Conservation (phyloP, 768 basidiomycete species). For the Trametes sanguinea region DNA sequence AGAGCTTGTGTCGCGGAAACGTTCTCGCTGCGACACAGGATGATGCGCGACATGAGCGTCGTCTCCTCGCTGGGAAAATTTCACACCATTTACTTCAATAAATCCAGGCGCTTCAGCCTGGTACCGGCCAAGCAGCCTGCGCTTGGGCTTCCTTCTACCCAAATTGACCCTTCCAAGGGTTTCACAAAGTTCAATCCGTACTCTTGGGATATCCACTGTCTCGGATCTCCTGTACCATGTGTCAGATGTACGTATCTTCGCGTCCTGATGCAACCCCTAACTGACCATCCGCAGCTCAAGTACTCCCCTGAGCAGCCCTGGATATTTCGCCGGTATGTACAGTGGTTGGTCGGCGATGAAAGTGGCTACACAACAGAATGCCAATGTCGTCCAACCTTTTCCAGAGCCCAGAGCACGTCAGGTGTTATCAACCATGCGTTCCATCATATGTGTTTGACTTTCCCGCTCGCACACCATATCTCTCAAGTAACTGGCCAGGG, state of each 20-base stretch:
- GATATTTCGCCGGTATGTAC: background rate
- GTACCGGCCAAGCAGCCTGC: background rate
- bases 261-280: background rate
- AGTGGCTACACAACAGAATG: background rate
- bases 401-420: too few species aligned
- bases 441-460: too few species aligned
- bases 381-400: background rate
- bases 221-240: background rate
- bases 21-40: background rate
- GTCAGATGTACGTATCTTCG: background rate
- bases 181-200: constrained; percentile 1
- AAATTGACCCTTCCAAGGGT: background rate
- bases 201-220: constrained; percentile 1
- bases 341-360: background rate
- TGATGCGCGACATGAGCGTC: background rate
- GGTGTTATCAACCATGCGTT: too few species aligned
- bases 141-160: background rate
- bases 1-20: background rate
- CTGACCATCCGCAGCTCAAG: background rate
- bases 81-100: constrained; percentile 6
- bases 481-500: too few species aligned
- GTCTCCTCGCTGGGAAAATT: background rate
- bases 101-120: background rate
- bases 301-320: background rate
- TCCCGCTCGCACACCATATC: too few species aligned